Evolutionary conservation across 768 basidiomycete genomes (phyloP).

Genomic region (Rhodosporidiobolus odoratus): DNA sequence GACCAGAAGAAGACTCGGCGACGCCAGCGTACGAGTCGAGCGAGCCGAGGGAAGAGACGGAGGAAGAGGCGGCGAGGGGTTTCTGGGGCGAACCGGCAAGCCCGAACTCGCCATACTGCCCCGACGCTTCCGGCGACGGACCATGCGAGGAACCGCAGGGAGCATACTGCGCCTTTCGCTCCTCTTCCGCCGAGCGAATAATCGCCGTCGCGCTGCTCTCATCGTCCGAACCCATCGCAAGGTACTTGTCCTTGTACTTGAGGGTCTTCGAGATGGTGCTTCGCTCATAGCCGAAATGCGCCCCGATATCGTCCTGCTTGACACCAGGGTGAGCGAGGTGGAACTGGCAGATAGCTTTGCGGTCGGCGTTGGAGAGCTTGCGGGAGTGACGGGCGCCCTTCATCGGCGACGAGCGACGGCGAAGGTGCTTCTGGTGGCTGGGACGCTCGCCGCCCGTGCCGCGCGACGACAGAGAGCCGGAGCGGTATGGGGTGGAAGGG

Average conservation of each 20-base stretch:
- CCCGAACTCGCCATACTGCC: neutral
- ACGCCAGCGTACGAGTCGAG: conserved; percentile 12
- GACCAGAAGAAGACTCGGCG: conserved; percentile 13
- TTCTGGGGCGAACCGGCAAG: neutral
- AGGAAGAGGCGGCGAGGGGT: neutral
- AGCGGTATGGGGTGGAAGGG: conserved; percentile 2
- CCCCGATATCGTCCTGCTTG: conserved; percentile 79
- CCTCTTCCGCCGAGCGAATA: neutral
- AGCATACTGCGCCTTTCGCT: conserved; percentile 60
- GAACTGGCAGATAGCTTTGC: conserved; percentile 68
- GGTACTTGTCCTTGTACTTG: conserved; percentile 76
- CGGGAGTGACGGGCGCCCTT: conserved; percentile 16
- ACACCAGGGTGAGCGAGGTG: conserved; percentile 60
- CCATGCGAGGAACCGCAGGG: conserved; percentile 44
- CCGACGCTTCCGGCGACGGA: neutral
- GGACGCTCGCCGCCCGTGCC: conserved; percentile 14
- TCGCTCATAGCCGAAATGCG: conserved; percentile 69
- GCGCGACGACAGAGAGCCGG: conserved; percentile 6
- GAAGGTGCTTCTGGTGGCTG: conserved; percentile 9
- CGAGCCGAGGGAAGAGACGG: conserved; percentile 4
- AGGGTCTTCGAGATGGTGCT: conserved; percentile 92
- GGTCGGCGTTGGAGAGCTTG: conserved; percentile 63
- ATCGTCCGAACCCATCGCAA: conserved; percentile 58
- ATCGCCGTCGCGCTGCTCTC: conserved; percentile 35
- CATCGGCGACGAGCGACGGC: conserved; percentile 26